Conservation (phyloP, 768 basidiomycete genomes). For the Boletus huronensis region DNA sequence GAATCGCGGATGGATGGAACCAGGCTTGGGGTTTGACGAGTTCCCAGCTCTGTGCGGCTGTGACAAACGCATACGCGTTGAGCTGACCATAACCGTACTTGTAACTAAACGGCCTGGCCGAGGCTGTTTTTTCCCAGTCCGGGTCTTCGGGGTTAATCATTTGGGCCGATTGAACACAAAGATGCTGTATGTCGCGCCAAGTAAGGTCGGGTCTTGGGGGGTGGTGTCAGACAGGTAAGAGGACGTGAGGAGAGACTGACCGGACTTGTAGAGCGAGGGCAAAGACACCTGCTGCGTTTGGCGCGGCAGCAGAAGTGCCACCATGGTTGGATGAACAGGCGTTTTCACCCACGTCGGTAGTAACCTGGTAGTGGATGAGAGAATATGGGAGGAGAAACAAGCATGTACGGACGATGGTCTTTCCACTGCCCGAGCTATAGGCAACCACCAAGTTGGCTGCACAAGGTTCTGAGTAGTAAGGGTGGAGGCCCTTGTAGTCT, state of each 20-base stretch:
- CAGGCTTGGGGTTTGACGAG: slow-evolving; percentile 93
- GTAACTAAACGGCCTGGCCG: slow-evolving; percentile 59
- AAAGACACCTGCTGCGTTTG: slow-evolving; percentile 92
- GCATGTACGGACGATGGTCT: slow-evolving; percentile 73
- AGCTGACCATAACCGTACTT: slow-evolving; percentile 95
- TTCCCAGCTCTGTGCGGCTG: slow-evolving; percentile 75
- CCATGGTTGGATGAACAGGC: slow-evolving; percentile 82
- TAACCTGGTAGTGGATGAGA: slow-evolving; percentile 57
- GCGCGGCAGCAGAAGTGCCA: slow-evolving; percentile 97
- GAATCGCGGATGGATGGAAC: slow-evolving; percentile 72
- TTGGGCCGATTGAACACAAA: slow-evolving; percentile 73
- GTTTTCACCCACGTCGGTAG: slow-evolving; percentile 87
- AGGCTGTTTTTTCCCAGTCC: slow-evolving; percentile 85
- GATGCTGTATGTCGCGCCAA: slow-evolving; percentile 95
- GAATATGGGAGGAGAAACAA: slow-evolving; percentile 1
- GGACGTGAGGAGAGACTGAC: slow-evolving; percentile 40
- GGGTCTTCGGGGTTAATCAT: slow-evolving; percentile 85
- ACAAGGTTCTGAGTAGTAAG: slow-evolving; percentile 97
- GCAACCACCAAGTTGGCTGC: slow-evolving; percentile 96
- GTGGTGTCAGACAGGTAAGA: slow-evolving; percentile 7
- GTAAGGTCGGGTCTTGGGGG: slow-evolving; percentile 78
- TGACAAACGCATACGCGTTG: slow-evolving; percentile 80
- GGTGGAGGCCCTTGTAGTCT: slow-evolving; percentile 90
- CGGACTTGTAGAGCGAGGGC: slow-evolving; percentile 85
- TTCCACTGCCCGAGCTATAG: slow-evolving; percentile 91